Conservation (phyloP, 164 flowering plant species). For the Euptelea pleiosperma region DNA sequence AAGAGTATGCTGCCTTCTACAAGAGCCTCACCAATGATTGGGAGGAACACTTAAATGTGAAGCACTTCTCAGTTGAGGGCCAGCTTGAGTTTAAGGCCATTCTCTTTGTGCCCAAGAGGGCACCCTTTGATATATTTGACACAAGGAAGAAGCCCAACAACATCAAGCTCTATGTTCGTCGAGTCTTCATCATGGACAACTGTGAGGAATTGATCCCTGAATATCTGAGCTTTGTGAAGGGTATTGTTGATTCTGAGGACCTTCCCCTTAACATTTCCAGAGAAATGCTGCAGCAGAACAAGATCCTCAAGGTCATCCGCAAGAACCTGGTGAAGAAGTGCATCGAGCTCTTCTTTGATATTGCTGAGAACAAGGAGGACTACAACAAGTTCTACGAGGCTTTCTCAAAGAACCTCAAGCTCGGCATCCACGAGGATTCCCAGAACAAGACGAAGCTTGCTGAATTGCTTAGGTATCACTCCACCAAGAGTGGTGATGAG, state of each 20-base stretch:
- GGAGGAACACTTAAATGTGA: slow-evolving; percentile 50
- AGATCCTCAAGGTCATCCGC: slow-evolving; percentile 38
- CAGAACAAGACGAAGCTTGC: slow-evolving; percentile 41
- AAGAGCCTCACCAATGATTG: slow-evolving; percentile 42
- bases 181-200: slow-evolving; percentile 60
- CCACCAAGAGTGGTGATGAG: slow-evolving; percentile 46
- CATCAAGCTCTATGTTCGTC: slow-evolving; percentile 59
- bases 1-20: slow-evolving; percentile 51
- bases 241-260: slow-evolving; percentile 57
- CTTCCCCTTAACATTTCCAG: slow-evolving; percentile 51
- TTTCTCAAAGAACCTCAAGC: slow-evolving; percentile 30
- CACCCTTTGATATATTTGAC: slow-evolving; percentile 63
- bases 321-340: slow-evolving; percentile 54
- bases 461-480: slow-evolving; percentile 39
- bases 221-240: slow-evolving; percentile 49
- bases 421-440: slow-evolving; percentile 49
- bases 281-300: slow-evolving; percentile 47
- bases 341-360: slow-evolving; percentile 43
- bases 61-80: slow-evolving; percentile 56
- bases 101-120: slow-evolving; percentile 60
- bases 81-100: slow-evolving; percentile 25
- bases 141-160: slow-evolving; percentile 61
- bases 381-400: slow-evolving; percentile 49
- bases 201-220: slow-evolving; percentile 59
- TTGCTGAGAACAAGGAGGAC: slow-evolving; percentile 53